Evolutionary conservation across 495 filamentous ascomycete species (phyloP), one percentile per base, ranked within the genome.

Genomic region (Annulohypoxylon nitens): DNA sequence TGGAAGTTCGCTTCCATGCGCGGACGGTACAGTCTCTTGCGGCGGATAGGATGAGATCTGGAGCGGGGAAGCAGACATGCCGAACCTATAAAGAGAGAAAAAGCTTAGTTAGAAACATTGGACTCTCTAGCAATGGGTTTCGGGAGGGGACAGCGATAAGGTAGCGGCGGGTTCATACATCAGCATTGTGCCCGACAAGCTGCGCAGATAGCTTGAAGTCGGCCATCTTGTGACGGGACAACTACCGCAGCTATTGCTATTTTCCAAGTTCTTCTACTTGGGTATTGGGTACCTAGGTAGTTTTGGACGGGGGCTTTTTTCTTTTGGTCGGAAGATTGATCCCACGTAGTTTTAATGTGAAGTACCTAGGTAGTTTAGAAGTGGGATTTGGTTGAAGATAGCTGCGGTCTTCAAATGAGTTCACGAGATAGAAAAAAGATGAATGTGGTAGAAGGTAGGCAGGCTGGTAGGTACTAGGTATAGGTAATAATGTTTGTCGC

Each of bases 21-120:
- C 94, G 90, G 43, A 97, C 95, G 3, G 94, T 97, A 63, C 89
- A 89, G 86, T 98, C 97, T 80, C 97, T 88, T 61, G 95, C 97
- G 20, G 93, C 93, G 11, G 96, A 97, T 65, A 97, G 79, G 34
- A 97, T 82, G 55, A 89, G 81, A 70, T 92, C 89, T 64, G 92
- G 83, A 53, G 85, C 83, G 14, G 95, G 93, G 77, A 96, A 98
- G 78, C 83, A 84, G 71, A 99, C 93, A 70, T 88, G 90, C 70
- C 96, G 93, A 78, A 99, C 96, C 96, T 99, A 75, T 2, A 60
- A 59, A 33, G 37, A 59, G 53, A 16, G 3, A 26, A 18, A 14
- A 10, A 5, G 9, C 53, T 79, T 53, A 78, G 76, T 64, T 64
- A 63, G 45, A 37, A 23, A 12, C 4, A 18, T 3, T 43, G 5